Conservation (phyloP, 2,329 filamentous ascomycete genomes). For the Colletotrichum liriopes region DNA sequence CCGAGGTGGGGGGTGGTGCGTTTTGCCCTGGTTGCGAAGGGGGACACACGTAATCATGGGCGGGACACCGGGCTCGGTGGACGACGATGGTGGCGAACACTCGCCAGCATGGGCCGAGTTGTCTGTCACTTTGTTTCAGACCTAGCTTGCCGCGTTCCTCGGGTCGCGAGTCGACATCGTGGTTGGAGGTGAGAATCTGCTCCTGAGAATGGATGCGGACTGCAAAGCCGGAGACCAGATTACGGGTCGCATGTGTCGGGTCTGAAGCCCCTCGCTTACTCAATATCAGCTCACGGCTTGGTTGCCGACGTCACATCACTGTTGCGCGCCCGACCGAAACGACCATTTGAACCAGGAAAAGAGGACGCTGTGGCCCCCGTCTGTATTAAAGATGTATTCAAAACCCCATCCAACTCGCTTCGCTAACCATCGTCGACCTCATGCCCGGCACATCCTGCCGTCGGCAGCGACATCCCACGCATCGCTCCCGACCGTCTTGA, state of each 20-base stretch:
- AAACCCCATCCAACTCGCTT: neutral
- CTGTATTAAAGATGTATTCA: neutral
- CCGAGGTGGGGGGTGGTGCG: neutral
- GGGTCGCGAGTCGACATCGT: neutral
- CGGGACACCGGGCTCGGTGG: neutral
- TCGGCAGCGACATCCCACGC: constrained; percentile 58
- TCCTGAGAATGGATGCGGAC: neutral
- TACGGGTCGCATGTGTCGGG: neutral
- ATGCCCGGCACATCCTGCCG: constrained; percentile 58
- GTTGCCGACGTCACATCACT: neutral
- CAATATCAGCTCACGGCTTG: neutral
- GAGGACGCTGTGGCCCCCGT: neutral
- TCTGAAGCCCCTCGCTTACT: neutral
- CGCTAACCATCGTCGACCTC: constrained; percentile 2
- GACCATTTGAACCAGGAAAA: neutral
- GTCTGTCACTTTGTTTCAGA: neutral
- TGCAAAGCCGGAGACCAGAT: too few relatives aligned
- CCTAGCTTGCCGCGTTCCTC: neutral
- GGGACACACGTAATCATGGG: constrained; percentile 8
- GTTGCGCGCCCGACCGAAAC: neutral
- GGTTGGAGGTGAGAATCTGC: neutral
- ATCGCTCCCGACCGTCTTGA: constrained; percentile 67
- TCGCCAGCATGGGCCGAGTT: neutral
- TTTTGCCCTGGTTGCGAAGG: neutral
- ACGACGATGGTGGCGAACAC: neutral